These are phyloP conservation scores for Globisporangium nunn DNA, from an alignment of 352 stramenopile species.

Conservation along the genomic window DNA sequence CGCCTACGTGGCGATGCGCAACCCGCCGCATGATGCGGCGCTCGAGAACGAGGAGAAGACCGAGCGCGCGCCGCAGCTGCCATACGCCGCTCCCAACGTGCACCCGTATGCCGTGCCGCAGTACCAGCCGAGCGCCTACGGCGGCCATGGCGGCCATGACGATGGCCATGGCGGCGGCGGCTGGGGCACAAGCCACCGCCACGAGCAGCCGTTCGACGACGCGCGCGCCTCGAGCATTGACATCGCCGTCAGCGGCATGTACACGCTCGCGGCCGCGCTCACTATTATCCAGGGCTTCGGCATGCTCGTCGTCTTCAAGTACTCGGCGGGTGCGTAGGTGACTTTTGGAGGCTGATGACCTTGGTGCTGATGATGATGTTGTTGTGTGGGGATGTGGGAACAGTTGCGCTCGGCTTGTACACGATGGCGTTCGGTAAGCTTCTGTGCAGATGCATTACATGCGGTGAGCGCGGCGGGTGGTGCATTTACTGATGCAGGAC, in stretches of 20 bases:
- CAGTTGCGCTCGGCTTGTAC: conserved; percentile 72
- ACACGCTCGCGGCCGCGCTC: conserved; percentile 73
- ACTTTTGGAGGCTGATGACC: not conserved
- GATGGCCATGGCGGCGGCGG: conserved; percentile 20
- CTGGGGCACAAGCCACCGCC: conserved; percentile 33
- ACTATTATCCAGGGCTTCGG: conserved; percentile 81
- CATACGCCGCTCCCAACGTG: conserved; percentile 66
- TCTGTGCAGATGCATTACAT: no score
- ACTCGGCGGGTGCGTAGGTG: conserved; percentile 33
- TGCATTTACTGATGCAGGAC: not conserved
- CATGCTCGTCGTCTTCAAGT: conserved; percentile 74
- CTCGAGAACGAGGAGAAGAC: conserved; percentile 53
- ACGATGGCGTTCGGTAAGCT: conserved; percentile 80
- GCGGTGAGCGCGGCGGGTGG: no score
- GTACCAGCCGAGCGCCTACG: conserved; percentile 60
- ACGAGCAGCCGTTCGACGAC: conserved; percentile 35
- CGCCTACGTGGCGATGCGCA: conserved; percentile 32
- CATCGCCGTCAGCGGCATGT: conserved; percentile 81
- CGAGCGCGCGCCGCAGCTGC: conserved; percentile 23
- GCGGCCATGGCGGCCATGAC: conserved; percentile 25
- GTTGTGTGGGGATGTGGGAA: conserved; percentile 8
- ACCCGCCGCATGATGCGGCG: conserved; percentile 1
- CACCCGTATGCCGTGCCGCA: conserved; percentile 78
- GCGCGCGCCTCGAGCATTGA: conserved; percentile 53
- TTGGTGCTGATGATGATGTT: conserved; percentile 1